phyloP scores from a whole-genome alignment of 352 stramenopile species.

The Elongisporangium undulatum region DNA sequence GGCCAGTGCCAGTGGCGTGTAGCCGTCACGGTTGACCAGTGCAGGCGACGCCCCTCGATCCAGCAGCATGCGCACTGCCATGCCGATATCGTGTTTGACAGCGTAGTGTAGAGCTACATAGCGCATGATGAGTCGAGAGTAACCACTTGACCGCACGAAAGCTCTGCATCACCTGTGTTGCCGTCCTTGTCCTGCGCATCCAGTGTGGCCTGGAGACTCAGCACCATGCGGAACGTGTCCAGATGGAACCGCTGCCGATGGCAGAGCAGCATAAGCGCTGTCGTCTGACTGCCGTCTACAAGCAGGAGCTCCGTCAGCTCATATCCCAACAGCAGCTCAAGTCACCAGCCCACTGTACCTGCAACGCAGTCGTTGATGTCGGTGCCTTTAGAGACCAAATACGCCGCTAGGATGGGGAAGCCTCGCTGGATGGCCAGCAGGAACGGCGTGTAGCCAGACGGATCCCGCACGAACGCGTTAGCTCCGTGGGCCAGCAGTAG shows the following conservation, averaged over 20 bases:
- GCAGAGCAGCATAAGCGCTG: slow-evolving; percentile 69
- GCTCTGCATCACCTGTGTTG: slow-evolving; percentile 55
- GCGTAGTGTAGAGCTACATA: slow-evolving; percentile 58
- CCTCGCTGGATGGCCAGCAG: slow-evolving; percentile 64
- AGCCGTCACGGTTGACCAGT: slow-evolving; percentile 31
- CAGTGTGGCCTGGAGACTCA: slow-evolving; percentile 55
- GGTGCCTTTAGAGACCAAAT: slow-evolving; percentile 72
- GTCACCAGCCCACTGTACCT: slow-evolving; percentile 20
- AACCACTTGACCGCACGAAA: background rate
- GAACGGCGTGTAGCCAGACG: slow-evolving; percentile 53
- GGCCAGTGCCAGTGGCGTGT: slow-evolving; percentile 53
- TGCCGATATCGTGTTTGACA: slow-evolving; percentile 47
- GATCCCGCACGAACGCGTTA: slow-evolving; percentile 45
- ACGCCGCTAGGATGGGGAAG: slow-evolving; percentile 73
- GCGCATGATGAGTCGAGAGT: background rate
- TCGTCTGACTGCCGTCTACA: slow-evolving; percentile 33
- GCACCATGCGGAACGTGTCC: slow-evolving; percentile 77
- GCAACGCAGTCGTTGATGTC: slow-evolving; percentile 51
- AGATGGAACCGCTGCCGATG: slow-evolving; percentile 71
- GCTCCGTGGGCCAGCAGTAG: slow-evolving; percentile 59
- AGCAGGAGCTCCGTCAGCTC: background rate
- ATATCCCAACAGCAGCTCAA: background rate
- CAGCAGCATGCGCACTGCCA: slow-evolving; percentile 66
- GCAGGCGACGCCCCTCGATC: slow-evolving; percentile 46
- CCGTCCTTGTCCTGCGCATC: slow-evolving; percentile 53